These are phyloP conservation scores for Dalbergia oliveri DNA, from an alignment of 306 rosid species.

Conservation along the genomic window DNA sequence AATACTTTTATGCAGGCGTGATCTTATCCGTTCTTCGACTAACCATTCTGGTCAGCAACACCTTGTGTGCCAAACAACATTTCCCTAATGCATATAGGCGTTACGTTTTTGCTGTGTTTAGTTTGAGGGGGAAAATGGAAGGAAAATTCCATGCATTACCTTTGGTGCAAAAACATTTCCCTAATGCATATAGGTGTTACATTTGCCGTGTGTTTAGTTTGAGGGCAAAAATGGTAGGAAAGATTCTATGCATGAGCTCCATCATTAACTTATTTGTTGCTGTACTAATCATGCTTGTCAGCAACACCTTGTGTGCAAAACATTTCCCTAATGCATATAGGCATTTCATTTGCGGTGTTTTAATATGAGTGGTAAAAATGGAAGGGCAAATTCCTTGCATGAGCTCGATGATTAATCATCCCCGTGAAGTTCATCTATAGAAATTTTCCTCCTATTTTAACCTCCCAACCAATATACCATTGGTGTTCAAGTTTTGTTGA, in stretches of 20 bases:
- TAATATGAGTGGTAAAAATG: no score
- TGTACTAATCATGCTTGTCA: not conserved
- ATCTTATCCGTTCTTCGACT: not conserved
- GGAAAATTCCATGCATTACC: no score
- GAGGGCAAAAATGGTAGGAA: no score
- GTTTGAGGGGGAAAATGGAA: no score
- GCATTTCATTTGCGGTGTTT: not conserved
- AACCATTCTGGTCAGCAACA: slow-evolving; percentile 6
- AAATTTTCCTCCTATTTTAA: no score
- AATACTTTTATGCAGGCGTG: not conserved
- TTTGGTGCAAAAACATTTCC: not conserved
- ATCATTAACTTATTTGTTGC: not conserved
- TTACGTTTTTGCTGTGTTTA: not conserved
- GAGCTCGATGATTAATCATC: no score
- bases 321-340: not conserved
- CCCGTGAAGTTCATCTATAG: no score
- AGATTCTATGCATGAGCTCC: no score
- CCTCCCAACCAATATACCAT: no score
- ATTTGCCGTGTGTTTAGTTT: not conserved
- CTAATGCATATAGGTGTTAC: not conserved
- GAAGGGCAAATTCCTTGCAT: no score
- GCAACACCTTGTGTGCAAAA: not conserved
- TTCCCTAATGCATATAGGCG: not conserved
- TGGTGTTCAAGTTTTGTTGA: slow-evolving; percentile 3
- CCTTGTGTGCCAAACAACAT: not conserved